These are phyloP conservation scores for Zygoascus bituminiphila DNA, from an alignment of 805 yeast species.

Conservation along the genomic window DNA sequence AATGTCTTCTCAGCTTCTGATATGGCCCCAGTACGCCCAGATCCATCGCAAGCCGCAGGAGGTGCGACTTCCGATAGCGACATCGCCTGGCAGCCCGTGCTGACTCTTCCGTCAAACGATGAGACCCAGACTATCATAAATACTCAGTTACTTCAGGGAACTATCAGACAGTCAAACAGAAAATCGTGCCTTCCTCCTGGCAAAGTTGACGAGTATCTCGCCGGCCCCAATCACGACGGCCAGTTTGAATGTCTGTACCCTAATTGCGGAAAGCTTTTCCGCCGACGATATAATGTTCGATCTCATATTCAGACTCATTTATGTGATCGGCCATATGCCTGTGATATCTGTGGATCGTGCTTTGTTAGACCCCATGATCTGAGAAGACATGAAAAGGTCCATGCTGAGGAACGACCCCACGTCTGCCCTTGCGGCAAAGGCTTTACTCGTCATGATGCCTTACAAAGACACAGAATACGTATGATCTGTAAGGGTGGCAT, in stretches of 20 bases:
- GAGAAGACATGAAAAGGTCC: constrained; percentile 82
- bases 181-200: constrained; percentile 78
- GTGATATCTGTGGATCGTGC: constrained; percentile 66
- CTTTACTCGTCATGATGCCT: constrained; percentile 83
- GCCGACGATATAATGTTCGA: constrained; percentile 83
- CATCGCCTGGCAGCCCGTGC: constrained; percentile 31
- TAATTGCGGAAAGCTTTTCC: constrained; percentile 73
- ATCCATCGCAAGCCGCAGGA: background rate
- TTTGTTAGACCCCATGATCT: constrained; percentile 96
- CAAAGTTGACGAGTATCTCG: constrained; percentile 72
- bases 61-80: constrained; percentile 24
- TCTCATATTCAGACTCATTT: constrained; percentile 96
- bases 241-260: constrained; percentile 67
- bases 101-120: constrained; percentile 28
- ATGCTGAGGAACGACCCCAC: constrained; percentile 56
- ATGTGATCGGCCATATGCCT: constrained; percentile 85
- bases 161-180: constrained; percentile 31
- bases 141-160: constrained; percentile 23
- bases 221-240: constrained; percentile 68
- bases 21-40: constrained; percentile 11
- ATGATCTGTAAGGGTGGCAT: constrained; percentile 78
- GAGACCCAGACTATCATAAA: constrained; percentile 26
- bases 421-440: constrained; percentile 90
- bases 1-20: constrained; percentile 17
- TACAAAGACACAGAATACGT: constrained; percentile 69